phyloP scores from a whole-genome alignment of 2,329 filamentous ascomycete species.

The Elsinoe batatas region DNA sequence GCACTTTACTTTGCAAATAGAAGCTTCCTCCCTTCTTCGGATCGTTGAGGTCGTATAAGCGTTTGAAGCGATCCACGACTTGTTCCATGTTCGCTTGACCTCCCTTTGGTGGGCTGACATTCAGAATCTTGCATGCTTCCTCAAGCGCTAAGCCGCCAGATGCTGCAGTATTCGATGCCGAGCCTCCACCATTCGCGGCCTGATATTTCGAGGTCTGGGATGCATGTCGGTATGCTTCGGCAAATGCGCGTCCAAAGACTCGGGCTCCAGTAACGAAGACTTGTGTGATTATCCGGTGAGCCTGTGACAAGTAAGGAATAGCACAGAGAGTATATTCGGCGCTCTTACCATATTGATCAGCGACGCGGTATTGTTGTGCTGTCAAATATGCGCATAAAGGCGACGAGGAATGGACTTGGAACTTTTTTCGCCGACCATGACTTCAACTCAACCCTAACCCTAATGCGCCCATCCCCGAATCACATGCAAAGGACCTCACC shows the following conservation, averaged over 20 bases:
- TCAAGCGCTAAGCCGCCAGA: slow-evolving; percentile 78
- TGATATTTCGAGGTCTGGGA: slow-evolving; percentile 47
- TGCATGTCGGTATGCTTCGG: slow-evolving; percentile 92
- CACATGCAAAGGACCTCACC: too few species aligned
- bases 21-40: slow-evolving; percentile 94
- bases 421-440: too few species aligned
- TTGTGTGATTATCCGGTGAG: slow-evolving; percentile 88
- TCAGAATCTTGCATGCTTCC: slow-evolving; percentile 94
- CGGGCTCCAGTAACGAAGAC: slow-evolving; percentile 84
- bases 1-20: slow-evolving; percentile 94
- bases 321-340: too few species aligned
- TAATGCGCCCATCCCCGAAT: too few species aligned
- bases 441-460: too few species aligned
- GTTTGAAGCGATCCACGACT: slow-evolving; percentile 82
- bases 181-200: slow-evolving; percentile 19
- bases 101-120: slow-evolving; percentile 77
- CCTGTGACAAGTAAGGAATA: slow-evolving; percentile 42
- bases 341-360: background rate
- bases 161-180: slow-evolving; percentile 44
- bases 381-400: too few species aligned
- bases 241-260: slow-evolving; percentile 84
- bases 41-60: slow-evolving; percentile 87
- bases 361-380: background rate
- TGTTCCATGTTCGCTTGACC: slow-evolving; percentile 69
- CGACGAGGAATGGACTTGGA: too few species aligned